These are phyloP conservation scores for Saitozyma podzolica DNA, from an alignment of 768 basidiomycete genomes.

Conservation along the genomic window DNA sequence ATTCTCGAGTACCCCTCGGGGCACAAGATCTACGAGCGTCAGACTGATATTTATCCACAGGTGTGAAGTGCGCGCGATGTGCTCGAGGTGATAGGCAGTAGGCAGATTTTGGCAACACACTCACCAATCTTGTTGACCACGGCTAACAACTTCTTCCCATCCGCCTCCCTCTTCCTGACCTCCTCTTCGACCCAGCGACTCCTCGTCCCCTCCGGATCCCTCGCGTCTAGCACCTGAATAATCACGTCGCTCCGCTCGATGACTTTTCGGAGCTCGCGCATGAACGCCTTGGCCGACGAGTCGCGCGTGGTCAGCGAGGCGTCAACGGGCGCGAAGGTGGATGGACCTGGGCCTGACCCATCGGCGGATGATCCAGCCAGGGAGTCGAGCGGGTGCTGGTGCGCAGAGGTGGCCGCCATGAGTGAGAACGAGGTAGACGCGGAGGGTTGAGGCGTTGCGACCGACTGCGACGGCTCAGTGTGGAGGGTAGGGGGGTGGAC, in stretches of 20 bases:
- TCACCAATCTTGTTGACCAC: slow-evolving; percentile 96
- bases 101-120: slow-evolving; percentile 27
- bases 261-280: slow-evolving; percentile 82
- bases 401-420: too few species aligned
- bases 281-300: slow-evolving; percentile 58
- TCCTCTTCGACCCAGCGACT: slow-evolving; percentile 93
- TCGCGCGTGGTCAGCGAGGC: slow-evolving; percentile 50
- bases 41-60: not conserved
- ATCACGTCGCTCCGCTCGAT: slow-evolving; percentile 91
- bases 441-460: not conserved
- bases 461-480: too few species aligned
- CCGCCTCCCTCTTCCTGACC: slow-evolving; percentile 75
- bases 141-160: slow-evolving; percentile 89
- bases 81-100: not conserved
- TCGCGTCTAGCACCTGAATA: slow-evolving; percentile 77
- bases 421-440: not conserved
- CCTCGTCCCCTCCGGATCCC: slow-evolving; percentile 91
- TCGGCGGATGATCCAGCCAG: slow-evolving; percentile 32
- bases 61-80: not conserved
- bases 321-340: slow-evolving; percentile 39
- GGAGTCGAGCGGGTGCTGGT: not conserved
- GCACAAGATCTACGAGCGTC: slow-evolving; percentile 73
- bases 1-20: slow-evolving; percentile 77
- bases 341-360: slow-evolving; percentile 8
- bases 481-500: too few species aligned